Evolutionary conservation across 2,329 filamentous ascomycete species (phyloP).

Genomic region (Lomentospora prolificans): DNA sequence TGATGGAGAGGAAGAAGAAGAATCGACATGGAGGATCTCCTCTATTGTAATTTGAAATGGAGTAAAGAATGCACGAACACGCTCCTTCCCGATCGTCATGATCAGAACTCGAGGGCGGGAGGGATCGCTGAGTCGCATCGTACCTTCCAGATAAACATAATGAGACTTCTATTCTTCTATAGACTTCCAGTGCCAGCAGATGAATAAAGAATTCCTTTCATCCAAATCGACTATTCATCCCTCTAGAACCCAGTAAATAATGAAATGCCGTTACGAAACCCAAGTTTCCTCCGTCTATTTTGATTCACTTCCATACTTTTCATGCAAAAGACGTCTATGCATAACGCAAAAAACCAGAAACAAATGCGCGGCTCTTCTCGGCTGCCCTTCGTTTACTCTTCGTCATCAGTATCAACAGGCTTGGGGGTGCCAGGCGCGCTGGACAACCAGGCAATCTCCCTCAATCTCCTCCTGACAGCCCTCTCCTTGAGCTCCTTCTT

Average conservation of each 20-base stretch:
- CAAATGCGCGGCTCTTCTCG: neutral
- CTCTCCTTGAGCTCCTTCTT: constrained; percentile 92
- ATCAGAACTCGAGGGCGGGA: too few relatives aligned
- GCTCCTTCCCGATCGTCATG: neutral
- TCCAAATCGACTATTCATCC: neutral
- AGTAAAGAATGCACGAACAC: too few relatives aligned
- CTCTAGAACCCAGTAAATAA: constrained; percentile 1
- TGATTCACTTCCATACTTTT: neutral
- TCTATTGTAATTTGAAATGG: too few relatives aligned
- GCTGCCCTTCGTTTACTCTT: constrained; percentile 32
- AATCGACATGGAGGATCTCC: too few relatives aligned
- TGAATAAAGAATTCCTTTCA: neutral
- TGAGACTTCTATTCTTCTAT: neutral
- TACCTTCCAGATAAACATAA: too few relatives aligned
- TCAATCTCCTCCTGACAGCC: constrained; percentile 74
- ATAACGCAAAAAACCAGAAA: neutral
- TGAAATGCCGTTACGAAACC: neutral
- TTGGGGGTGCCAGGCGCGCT: constrained; percentile 65
- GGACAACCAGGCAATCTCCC: constrained; percentile 80
- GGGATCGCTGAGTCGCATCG: too few relatives aligned
- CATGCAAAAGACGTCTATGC: neutral
- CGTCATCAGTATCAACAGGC: constrained; percentile 68
- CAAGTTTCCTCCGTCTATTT: neutral
- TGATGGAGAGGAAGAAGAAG: too few relatives aligned
- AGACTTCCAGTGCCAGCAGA: too few relatives aligned